Percentiles rank a stretch among this genome's conserved stretches.
Conservation (phyloP, 768 basidiomycete species). For the Hygrocybe coccinea region DNA sequence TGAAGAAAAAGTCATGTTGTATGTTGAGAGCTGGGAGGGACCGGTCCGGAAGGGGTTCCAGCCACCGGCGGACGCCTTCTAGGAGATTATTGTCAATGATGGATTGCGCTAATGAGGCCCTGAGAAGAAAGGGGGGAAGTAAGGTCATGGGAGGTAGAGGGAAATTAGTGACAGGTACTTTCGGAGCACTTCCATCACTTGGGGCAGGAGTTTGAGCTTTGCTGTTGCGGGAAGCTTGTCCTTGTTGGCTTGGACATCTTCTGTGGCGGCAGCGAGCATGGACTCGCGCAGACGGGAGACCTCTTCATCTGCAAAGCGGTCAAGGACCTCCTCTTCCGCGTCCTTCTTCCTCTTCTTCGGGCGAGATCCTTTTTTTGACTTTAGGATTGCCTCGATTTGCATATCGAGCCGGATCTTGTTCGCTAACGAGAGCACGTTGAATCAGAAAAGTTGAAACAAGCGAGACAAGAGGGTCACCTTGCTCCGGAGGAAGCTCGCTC, state of each 20-base stretch:
- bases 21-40: slow-evolving; percentile 95
- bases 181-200: slow-evolving; percentile 88
- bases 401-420: slow-evolving; percentile 74
- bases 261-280: slow-evolving; percentile 83
- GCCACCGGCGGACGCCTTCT: slow-evolving; percentile 83
- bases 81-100: slow-evolving; percentile 95
- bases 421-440: slow-evolving; percentile 42
- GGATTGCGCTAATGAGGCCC: slow-evolving; percentile 80
- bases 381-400: slow-evolving; percentile 82
- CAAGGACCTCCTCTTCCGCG: slow-evolving; percentile 74
- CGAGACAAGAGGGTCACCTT: slow-evolving; percentile 54
- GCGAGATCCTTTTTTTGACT: slow-evolving; percentile 65
- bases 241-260: slow-evolving; percentile 75
- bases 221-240: slow-evolving; percentile 76
- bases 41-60: slow-evolving; percentile 89
- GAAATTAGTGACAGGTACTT: slow-evolving; percentile 53
- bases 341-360: slow-evolving; percentile 70
- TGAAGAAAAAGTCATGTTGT: slow-evolving; percentile 83
- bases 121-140: slow-evolving; percentile 26
- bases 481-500: slow-evolving; percentile 67
- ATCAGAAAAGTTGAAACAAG: not conserved
- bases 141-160: not conserved
- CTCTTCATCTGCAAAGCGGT: slow-evolving; percentile 85
- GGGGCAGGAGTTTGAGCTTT: slow-evolving; percentile 80
- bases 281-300: slow-evolving; percentile 82